These are phyloP conservation scores for Draba incana DNA, from an alignment of 345 rosid species.

Conservation along the genomic window DNA sequence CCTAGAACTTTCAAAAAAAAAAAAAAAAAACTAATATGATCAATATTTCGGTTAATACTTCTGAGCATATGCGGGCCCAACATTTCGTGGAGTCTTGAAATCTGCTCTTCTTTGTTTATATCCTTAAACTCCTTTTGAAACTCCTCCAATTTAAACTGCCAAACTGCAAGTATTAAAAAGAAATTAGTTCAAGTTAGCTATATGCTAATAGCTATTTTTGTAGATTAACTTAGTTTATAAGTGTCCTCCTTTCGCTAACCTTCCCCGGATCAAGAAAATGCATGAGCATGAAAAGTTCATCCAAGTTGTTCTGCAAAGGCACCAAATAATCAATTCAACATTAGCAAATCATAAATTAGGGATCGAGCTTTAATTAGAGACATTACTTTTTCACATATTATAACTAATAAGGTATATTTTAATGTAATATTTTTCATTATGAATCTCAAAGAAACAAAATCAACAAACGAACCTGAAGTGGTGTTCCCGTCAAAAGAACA, in stretches of 20 bases:
- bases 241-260: slow-evolving; percentile 48
- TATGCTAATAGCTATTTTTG: not conserved
- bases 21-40: slow-evolving; percentile 20
- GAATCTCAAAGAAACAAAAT: slow-evolving; percentile 2
- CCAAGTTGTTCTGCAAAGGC: slow-evolving; percentile 48
- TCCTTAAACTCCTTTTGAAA: slow-evolving; percentile 85
- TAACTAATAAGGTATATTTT: not conserved
- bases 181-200: not conserved
- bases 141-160: slow-evolving; percentile 80
- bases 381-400: no score
- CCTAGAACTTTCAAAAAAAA: slow-evolving; percentile 8
- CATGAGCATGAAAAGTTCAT: slow-evolving; percentile 96
- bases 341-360: no score
- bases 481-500: slow-evolving; percentile 88
- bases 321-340: no score
- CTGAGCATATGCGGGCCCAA: slow-evolving; percentile 89
- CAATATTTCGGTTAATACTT: slow-evolving; percentile 52
- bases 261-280: slow-evolving; percentile 96
- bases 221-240: slow-evolving; percentile 1
- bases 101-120: slow-evolving; percentile 88
- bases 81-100: slow-evolving; percentile 83
- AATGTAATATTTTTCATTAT: not conserved
- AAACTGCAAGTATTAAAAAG: slow-evolving; percentile 58
- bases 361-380: no score
- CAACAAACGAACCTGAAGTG: slow-evolving; percentile 79